These are phyloP conservation scores for Yarrowia sp. DNA, from an alignment of 805 yeast species.

Conservation along the genomic window DNA sequence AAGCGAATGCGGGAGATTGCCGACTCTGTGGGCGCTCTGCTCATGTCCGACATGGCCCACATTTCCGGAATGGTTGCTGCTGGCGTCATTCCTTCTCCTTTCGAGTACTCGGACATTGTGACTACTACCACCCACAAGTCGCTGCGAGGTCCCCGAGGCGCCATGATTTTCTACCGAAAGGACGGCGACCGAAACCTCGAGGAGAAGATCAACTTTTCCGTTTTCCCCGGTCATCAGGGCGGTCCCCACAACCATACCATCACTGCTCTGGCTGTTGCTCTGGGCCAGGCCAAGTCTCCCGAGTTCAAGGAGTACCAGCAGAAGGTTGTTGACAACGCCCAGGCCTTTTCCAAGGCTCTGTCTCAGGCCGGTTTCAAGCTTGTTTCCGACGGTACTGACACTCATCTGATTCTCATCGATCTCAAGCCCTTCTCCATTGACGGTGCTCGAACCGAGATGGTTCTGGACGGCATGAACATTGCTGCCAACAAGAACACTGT, in stretches of 20 bases:
- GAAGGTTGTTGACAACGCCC: constrained; percentile 77
- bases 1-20: constrained; percentile 86
- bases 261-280: constrained; percentile 91
- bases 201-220: constrained; percentile 89
- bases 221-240: constrained; percentile 99
- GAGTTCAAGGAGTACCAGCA: constrained; percentile 85
- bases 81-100: constrained; percentile 89
- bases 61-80: constrained; percentile 95
- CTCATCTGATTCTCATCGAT: constrained; percentile 84
- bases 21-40: constrained; percentile 87
- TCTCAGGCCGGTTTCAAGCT: constrained; percentile 62
- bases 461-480: constrained; percentile 83
- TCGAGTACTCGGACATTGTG: constrained; percentile 89
- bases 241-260: constrained; percentile 99
- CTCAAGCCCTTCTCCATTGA: constrained; percentile 77
- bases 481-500: constrained; percentile 95
- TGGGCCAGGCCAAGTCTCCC: constrained; percentile 85
- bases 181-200: constrained; percentile 93
- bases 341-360: constrained; percentile 68
- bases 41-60: constrained; percentile 95
- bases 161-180: constrained; percentile 95
- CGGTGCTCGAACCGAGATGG: constrained; percentile 93
- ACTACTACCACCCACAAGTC: constrained; percentile 98
- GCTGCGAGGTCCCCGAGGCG: constrained; percentile 98
- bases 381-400: constrained; percentile 92